Base-by-base conservation (phyloP, 2,329 filamentous ascomycete species). In the Botrytis fragariae region DNA sequence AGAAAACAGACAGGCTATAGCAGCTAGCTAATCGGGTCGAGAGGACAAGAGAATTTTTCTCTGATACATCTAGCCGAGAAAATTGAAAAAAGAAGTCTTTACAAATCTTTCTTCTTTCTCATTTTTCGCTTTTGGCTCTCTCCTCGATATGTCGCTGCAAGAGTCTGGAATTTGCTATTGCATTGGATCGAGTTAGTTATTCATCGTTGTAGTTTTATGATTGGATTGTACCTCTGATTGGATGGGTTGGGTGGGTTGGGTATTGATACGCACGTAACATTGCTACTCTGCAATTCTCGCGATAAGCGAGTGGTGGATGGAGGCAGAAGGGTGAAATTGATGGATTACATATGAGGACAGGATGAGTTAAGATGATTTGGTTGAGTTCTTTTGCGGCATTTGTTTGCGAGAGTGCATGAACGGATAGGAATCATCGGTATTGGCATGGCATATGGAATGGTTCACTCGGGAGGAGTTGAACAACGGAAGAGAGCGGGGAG, bases 191-290 rank as follows among this genome's bases (percentile, higher is more conserved):
- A 29, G 25, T 57, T 51, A 51, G 35, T 68, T 68, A 68, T 57
- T 68, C 65, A 68, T 68, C 65, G 48, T 68, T 67, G 65, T 68
- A 68, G 65, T 68, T 68, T 68, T 68, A 68, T 57, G 48, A 29
- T 42, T 57, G 48, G 35, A 57, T 54, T 35, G 35, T 64, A 64
- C 29, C 22, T 62, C 22, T 62, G 60, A 37, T 22, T 62, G 44
- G 62, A 10, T 65, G 44, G 32, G 20, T 42, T 57, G n/a, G n/a
- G n/a, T 57, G 65, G 48, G 16, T 14, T 42, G 65, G 48, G 45
- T 39, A 67, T 39, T 67, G 64, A 57, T 57, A 42, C n/a, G 37
- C 37, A 51, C 37, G 42, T 42, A 57, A 54, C 16, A 42, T 57
- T 32, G 48, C 64, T 51, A 67, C 16, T 51, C 12, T 67, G 64